Conservation (phyloP, 495 filamentous ascomycete species). For the Cudoniella acicularis region DNA sequence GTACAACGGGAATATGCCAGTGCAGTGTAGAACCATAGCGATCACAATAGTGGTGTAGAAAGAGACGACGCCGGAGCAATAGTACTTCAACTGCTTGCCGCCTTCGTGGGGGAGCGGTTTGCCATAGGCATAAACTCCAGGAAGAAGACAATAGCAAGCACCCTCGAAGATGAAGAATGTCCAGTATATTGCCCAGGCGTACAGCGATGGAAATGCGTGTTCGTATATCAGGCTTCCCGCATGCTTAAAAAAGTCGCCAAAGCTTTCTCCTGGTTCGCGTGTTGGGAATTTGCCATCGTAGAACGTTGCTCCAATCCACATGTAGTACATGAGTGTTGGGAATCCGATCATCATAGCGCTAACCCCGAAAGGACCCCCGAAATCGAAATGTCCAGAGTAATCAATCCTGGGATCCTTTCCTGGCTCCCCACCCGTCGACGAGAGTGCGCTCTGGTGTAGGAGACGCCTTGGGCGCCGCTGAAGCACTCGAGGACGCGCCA, state of each 20-base stretch:
- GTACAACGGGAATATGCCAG: constrained; percentile 83
- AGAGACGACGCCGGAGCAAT: constrained; percentile 83
- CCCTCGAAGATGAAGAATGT: constrained; percentile 80
- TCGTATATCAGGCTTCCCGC: constrained; percentile 68
- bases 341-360: constrained; percentile 86
- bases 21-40: constrained; percentile 66
- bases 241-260: constrained; percentile 62
- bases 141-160: constrained; percentile 74
- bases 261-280: constrained; percentile 61
- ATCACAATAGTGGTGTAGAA: constrained; percentile 82
- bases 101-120: constrained; percentile 80
- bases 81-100: constrained; percentile 83
- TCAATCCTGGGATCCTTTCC: constrained; percentile 76
- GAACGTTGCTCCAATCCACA: constrained; percentile 95
- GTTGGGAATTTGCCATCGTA: constrained; percentile 79
- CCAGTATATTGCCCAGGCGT: constrained; percentile 94
- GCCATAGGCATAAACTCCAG: constrained; percentile 78
- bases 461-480: not conserved
- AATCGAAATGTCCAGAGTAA: constrained; percentile 78
- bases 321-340: constrained; percentile 93
- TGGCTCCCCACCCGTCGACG: constrained; percentile 63
- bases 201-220: constrained; percentile 72
- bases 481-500: constrained; percentile 19
- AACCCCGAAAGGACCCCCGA: constrained; percentile 78
- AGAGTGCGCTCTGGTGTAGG: constrained; percentile 36